A percentile compares a stretch with the other conserved stretches of the same genome.
These are phyloP conservation scores for Conoideocrella luteorostrata DNA, from an alignment of 2,329 filamentous ascomycete species.

Conservation along the genomic window DNA sequence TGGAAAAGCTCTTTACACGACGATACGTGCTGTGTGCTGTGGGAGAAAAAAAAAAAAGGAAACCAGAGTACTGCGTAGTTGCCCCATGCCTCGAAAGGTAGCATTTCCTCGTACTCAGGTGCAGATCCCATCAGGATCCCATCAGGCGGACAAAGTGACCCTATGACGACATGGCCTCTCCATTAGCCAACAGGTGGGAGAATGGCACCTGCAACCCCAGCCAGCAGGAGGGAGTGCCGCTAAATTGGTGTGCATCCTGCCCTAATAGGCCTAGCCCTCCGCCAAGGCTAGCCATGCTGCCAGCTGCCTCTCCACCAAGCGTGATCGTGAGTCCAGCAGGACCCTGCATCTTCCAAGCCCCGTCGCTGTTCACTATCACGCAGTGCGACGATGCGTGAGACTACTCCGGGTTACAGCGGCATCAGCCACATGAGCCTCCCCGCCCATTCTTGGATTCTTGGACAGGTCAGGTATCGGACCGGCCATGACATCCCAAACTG, in stretches of 20 bases:
- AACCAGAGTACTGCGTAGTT: too few relatives aligned
- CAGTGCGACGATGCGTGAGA: too few relatives aligned
- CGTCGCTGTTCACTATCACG: background rate
- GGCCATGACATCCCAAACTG: background rate
- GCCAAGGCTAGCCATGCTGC: background rate
- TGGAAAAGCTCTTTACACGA: background rate
- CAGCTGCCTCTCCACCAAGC: background rate
- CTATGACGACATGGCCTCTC: slow-evolving; percentile 3
- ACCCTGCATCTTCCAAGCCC: background rate
- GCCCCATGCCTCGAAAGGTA: too few relatives aligned
- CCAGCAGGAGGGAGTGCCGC: background rate
- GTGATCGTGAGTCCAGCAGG: background rate
- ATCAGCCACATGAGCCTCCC: background rate
- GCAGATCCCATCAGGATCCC: too few relatives aligned
- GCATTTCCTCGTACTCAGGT: background rate
- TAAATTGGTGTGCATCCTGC: background rate
- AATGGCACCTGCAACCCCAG: too few relatives aligned
- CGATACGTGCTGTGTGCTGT: background rate
- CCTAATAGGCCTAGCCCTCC: background rate
- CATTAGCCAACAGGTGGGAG: background rate
- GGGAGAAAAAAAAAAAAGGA: background rate
- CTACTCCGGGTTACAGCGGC: too few relatives aligned
- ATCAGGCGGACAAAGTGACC: slow-evolving; percentile 4
- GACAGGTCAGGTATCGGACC: background rate
- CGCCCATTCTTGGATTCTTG: background rate